These are phyloP conservation scores for Solanum virginianum DNA, from an alignment of 257 asterid genomes.

Conservation along the genomic window DNA sequence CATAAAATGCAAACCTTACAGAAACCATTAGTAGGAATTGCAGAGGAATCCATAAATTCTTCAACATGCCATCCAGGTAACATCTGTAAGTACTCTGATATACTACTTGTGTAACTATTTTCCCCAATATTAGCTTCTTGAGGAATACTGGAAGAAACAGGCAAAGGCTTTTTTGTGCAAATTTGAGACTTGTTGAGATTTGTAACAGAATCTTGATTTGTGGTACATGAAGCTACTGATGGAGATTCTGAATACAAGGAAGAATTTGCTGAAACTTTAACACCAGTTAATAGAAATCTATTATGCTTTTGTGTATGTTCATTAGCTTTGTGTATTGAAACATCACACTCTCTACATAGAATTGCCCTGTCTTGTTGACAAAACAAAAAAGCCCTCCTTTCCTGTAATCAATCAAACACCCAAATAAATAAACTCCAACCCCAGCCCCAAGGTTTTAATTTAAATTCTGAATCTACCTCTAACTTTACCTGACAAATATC, in stretches of 20 bases:
- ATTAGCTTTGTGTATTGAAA: conserved; percentile 62
- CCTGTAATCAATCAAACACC: conserved; percentile 18
- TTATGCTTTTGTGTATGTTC: conserved; percentile 61
- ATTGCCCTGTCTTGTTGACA: conserved; percentile 93
- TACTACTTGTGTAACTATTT: conserved; percentile 33
- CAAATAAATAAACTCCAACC: not conserved
- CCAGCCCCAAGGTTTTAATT: not conserved
- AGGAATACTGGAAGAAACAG: not conserved
- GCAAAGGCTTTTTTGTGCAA: conserved; percentile 3
- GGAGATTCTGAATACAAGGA: conserved; percentile 23
- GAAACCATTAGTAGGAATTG: conserved; percentile 27
- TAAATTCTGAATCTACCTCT: not conserved
- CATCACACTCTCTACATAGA: conserved; percentile 73
- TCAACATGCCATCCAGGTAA: conserved; percentile 93
- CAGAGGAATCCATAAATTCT: conserved; percentile 56
- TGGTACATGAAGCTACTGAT: not conserved
- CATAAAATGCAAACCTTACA: conserved; percentile 35
- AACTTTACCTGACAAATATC: conserved; percentile 73
- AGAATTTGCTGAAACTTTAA: conserved; percentile 43
- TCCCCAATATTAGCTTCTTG: conserved; percentile 6
- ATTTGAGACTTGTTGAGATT: conserved; percentile 10
- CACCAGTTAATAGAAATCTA: conserved; percentile 73
- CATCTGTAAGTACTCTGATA: conserved; percentile 72
- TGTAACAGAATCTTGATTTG: conserved; percentile 21
- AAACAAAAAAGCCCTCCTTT: conserved; percentile 73